phyloP scores from a whole-genome alignment of 2,329 filamentous ascomycete genomes.

The Akanthomyces dipterigenus region DNA sequence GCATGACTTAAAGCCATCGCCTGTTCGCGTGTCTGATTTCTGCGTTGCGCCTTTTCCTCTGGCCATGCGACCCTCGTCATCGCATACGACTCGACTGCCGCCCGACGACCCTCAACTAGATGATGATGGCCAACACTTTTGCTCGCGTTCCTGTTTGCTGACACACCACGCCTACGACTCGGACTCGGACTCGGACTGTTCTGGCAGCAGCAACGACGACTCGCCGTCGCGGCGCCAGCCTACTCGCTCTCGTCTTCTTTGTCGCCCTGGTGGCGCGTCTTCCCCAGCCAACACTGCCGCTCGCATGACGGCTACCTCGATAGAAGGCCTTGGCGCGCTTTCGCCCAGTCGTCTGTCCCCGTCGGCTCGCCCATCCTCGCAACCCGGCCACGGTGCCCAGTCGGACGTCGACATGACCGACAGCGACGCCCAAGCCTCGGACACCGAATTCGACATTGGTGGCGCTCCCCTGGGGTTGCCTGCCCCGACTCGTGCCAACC shows the following conservation, averaged over 20 bases:
- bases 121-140: not conserved
- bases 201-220: not conserved
- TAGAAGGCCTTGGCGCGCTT: not conserved
- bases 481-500: not conserved
- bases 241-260: not conserved
- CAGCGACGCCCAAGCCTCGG: not conserved
- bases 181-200: not conserved
- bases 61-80: slow-evolving; percentile 16
- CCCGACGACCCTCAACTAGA: slow-evolving; percentile 1
- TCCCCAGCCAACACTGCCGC: not conserved
- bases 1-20: slow-evolving; percentile 1
- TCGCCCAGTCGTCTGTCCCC: not conserved
- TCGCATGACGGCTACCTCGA: not conserved
- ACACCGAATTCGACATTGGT: slow-evolving; percentile 13
- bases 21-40: not conserved
- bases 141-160: not conserved
- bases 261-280: not conserved
- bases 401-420: slow-evolving; percentile 14
- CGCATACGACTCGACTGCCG: not conserved
- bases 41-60: slow-evolving; percentile 15
- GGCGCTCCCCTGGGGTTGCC: slow-evolving; percentile 5
- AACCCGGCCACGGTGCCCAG: slow-evolving; percentile 15
- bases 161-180: not conserved
- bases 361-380: not conserved
- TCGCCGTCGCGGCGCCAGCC: not conserved